Evolutionary conservation across 768 basidiomycete species (phyloP), one percentile per base, ranked within the genome.

Genomic region (Kockovaella imperatae): DNA sequence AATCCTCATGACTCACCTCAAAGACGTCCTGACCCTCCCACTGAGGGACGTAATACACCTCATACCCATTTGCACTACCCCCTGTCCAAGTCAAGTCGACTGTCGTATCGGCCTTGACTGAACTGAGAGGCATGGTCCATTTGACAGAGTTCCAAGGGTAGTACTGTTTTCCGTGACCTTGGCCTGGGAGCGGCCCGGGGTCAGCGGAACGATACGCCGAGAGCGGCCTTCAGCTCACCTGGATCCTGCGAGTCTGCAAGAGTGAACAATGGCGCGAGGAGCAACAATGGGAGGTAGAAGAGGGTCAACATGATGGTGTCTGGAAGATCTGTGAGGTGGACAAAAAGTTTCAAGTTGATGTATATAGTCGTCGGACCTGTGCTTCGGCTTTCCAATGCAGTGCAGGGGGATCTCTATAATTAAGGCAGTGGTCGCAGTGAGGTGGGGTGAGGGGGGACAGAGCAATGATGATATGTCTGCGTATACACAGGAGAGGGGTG

Each of bases 11-110:
- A 26, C 45, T 47, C 32, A 47, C 45, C 6, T 47, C 10, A 24
- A 20, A 47, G 8, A 10, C 24, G 11, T 21, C 21, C 7, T 35
- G 34, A 13, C 35, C 32, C n/a, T 34, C 18, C 13, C 18, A 35
- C 17, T 36, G 35, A 17, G 45, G 45, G 15, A 47, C 21, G 21
- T 36, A 47, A 38, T 34, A 47, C 5, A 47, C 45, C 17, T 47
- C 32, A 29, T 17, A 47, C 5, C 45, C 30, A 17, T 35, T 35
- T 5, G 34, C 45, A 13, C 17, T 17, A 13, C 45, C 45, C 10
- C 45, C 45, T 36, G 23, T 24, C 45, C 45, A 47, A 24, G 30
- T n/a, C 26, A 47, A 20, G 8, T 11, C n/a, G 7, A 47, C n/a
- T 25, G 8, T 25, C 10, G 20, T 4, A n/a, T 47, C 35, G 8